Evolutionary conservation across 2,329 filamentous ascomycete species (phyloP).

Genomic region (Fusarium sp.): DNA sequence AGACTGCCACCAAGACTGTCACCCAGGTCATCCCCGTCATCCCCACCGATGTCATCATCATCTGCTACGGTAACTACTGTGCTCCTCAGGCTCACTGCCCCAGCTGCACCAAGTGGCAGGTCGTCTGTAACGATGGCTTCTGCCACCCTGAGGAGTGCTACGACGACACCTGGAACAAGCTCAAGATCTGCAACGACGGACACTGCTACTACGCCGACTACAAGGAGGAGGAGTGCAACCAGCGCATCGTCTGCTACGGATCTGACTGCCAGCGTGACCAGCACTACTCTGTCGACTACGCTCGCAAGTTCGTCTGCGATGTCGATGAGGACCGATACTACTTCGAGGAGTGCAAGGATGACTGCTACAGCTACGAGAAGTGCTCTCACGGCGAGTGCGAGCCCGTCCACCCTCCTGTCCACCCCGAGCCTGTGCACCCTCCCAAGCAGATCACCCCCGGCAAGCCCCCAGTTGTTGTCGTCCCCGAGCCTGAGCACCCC

Average conservation of each 20-base stretch:
- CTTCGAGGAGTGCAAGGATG: constrained; percentile 46
- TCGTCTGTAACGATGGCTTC: constrained; percentile 51
- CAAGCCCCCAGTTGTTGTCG: constrained; percentile 24
- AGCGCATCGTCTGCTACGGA: constrained; percentile 51
- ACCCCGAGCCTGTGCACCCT: constrained; percentile 2
- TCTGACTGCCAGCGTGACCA: constrained; percentile 46
- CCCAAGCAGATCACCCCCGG: constrained; percentile 11
- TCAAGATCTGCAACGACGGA: constrained; percentile 49
- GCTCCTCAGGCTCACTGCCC: constrained; percentile 46
- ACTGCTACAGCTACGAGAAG: constrained; percentile 46
- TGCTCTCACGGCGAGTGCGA: constrained; percentile 45
- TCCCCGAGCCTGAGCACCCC: constrained; percentile 16
- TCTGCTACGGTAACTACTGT: constrained; percentile 49
- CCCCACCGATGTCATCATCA: constrained; percentile 40
- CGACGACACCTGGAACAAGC: constrained; percentile 45
- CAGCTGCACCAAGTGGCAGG: constrained; percentile 40
- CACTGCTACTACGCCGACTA: constrained; percentile 48
- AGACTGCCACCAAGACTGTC: constrained; percentile 38
- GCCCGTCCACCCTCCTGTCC: constrained; percentile 27
- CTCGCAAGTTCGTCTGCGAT: constrained; percentile 50
- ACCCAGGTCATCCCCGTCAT: constrained; percentile 37
- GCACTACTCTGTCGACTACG: constrained; percentile 44
- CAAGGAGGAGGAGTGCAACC: constrained; percentile 46
- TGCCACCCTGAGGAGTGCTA: constrained; percentile 47
- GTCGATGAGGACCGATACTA: constrained; percentile 45